Conservation (phyloP, 176 grass and related monocot genomes). For the Puya raimondii region DNA sequence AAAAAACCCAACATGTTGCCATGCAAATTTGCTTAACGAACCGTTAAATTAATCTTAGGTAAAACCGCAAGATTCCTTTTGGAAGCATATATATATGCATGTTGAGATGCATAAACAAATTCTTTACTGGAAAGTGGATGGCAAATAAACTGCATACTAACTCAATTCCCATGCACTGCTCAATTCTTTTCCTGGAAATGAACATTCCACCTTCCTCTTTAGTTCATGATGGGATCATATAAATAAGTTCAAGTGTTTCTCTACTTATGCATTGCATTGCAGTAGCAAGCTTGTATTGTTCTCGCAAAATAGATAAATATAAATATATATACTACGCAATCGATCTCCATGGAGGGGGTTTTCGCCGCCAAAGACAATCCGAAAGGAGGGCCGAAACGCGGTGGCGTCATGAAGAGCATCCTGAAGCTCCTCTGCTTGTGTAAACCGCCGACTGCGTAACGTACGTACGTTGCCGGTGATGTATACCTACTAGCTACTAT, state of each 20-base stretch:
- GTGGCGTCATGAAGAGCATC: conserved; percentile 12
- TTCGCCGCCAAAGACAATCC: background rate
- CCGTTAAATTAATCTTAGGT: too few relatives aligned
- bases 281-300: too few relatives aligned
- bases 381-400: background rate
- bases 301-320: too few relatives aligned
- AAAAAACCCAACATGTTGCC: too few relatives aligned
- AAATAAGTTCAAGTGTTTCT: background rate
- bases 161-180: background rate
- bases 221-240: background rate
- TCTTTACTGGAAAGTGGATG: background rate
- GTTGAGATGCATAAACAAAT: background rate
- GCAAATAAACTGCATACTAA: background rate
- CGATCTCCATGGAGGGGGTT: background rate
- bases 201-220: background rate
- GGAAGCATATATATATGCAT: too few relatives aligned
- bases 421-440: conserved; percentile 15
- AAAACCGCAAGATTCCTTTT: too few relatives aligned
- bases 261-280: background rate
- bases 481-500: too few relatives aligned
- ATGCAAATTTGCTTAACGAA: too few relatives aligned
- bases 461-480: background rate
- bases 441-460: background rate
- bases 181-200: background rate
- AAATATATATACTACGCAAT: background rate